These are phyloP conservation scores for Pilasporangium apinafurcum DNA, from an alignment of 352 stramenopile genomes.

Conservation along the genomic window DNA sequence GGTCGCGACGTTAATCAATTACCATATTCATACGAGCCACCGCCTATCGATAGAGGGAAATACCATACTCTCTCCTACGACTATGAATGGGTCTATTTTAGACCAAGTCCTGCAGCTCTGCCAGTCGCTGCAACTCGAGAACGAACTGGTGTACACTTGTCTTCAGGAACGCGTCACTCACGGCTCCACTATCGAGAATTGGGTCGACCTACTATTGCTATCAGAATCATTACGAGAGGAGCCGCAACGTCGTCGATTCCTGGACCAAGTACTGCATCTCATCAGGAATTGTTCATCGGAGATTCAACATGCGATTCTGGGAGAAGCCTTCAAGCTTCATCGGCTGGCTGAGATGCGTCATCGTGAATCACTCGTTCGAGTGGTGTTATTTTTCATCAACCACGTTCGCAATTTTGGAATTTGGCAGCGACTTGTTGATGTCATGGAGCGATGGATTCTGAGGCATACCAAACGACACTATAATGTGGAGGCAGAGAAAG, in stretches of 20 bases:
- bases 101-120: conserved; percentile 32
- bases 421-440: conserved; percentile 38
- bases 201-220: conserved; percentile 35
- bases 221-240: conserved; percentile 14
- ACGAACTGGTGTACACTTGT: conserved; percentile 29
- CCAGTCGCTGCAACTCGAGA: conserved; percentile 30
- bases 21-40: too few relatives aligned
- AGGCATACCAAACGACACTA: conserved; percentile 2
- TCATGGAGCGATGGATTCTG: conserved; percentile 29
- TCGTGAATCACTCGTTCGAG: conserved; percentile 20
- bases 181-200: conserved; percentile 22
- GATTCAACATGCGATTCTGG: conserved; percentile 17
- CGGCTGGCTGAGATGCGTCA: conserved; percentile 28
- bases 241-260: conserved; percentile 12
- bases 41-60: too few relatives aligned
- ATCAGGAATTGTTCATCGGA: conserved; percentile 17
- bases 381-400: conserved; percentile 39
- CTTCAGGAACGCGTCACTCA: conserved; percentile 25
- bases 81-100: too few relatives aligned
- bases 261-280: conserved; percentile 22
- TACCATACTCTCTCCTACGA: too few relatives aligned
- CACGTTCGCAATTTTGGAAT: conserved; percentile 28
- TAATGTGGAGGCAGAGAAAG: conserved; percentile 10
- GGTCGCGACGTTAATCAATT: too few relatives aligned
- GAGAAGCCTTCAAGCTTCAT: conserved; percentile 22